Evolutionary conservation across 352 stramenopile species (phyloP).

Genomic region (Blastocystis sp.): DNA sequence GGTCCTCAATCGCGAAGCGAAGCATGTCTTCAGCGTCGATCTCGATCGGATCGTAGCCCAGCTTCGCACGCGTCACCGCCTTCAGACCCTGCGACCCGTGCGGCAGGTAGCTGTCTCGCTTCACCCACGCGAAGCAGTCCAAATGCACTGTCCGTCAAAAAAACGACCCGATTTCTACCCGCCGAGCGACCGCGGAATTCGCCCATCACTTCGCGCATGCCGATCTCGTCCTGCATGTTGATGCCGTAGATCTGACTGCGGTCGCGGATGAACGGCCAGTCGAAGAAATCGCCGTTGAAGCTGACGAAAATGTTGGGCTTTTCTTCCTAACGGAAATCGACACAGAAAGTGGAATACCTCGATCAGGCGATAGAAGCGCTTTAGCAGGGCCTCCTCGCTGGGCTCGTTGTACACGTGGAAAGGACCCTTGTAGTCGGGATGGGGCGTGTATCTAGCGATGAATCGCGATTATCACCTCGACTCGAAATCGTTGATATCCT

Average conservation of each 20-base stretch:
- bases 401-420: constrained; percentile 95
- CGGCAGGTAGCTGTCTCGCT: constrained; percentile 96
- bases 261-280: constrained; percentile 96
- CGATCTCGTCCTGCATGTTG: constrained; percentile 84
- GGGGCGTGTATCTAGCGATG: constrained; percentile 27
- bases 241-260: constrained; percentile 85
- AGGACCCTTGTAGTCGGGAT: constrained; percentile 76
- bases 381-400: constrained; percentile 80
- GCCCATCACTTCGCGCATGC: constrained; percentile 73
- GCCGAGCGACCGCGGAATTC: constrained; percentile 51
- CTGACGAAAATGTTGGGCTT: constrained; percentile 96
- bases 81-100: constrained; percentile 95
- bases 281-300: constrained; percentile 99
- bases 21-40: constrained; percentile 99
- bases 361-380: constrained; percentile 80
- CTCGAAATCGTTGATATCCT: constrained; percentile 96
- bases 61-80: constrained; percentile 97
- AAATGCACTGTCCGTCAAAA: constrained; percentile 79
- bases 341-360: background rate
- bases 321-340: constrained; percentile 77
- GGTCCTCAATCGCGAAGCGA: constrained; percentile 85
- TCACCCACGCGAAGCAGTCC: constrained; percentile 97
- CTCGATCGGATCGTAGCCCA: constrained; percentile 94
- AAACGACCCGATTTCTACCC: background rate
- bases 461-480: constrained; percentile 85